Conservation (phyloP, 2,329 filamentous ascomycete genomes). For the Lasiodiplodia sp. region DNA sequence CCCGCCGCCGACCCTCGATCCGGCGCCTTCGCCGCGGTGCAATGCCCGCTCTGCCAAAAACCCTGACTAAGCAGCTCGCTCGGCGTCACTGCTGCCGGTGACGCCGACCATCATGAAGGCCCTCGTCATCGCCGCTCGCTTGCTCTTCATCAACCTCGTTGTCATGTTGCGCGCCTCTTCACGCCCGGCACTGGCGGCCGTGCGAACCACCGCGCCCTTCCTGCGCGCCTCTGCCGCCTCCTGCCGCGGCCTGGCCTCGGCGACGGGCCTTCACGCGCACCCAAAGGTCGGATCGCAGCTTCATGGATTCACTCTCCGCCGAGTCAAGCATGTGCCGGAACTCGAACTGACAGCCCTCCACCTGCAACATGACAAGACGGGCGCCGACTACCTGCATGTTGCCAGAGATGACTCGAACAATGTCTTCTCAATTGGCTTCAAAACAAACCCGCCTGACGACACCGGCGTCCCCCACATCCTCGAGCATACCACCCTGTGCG, state of each 20-base stretch:
- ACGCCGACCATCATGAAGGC: conserved; percentile 24
- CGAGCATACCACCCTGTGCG: conserved; percentile 96
- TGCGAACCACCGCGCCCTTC: conserved; percentile 32
- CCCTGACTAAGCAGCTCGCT: conserved; percentile 26
- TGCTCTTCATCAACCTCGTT: conserved; percentile 22
- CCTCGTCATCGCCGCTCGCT: conserved; percentile 22
- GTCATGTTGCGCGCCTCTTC: conserved; percentile 47
- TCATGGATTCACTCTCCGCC: conserved; percentile 90
- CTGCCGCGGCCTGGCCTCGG: conserved; percentile 62
- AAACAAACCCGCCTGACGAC: conserved; percentile 96
- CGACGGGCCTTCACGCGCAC: conserved; percentile 77
- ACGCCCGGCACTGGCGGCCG: conserved; percentile 39
- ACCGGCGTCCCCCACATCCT: conserved; percentile 97
- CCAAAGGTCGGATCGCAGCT: conserved; percentile 84
- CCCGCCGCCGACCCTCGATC: neutral
- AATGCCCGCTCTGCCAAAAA: conserved; percentile 2
- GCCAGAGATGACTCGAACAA: conserved; percentile 97
- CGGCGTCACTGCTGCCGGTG: conserved; percentile 14
- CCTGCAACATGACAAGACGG: conserved; percentile 91
- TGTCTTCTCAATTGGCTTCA: conserved; percentile 99
- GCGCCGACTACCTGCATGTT: conserved; percentile 94
- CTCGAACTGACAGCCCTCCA: conserved; percentile 90
- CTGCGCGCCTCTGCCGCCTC: conserved; percentile 30
- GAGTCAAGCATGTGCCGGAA: conserved; percentile 91
- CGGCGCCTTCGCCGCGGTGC: conserved; percentile 8